phyloP scores from a whole-genome alignment of 2,329 filamentous ascomycete genomes.

The Penicillium griseofulvum region DNA sequence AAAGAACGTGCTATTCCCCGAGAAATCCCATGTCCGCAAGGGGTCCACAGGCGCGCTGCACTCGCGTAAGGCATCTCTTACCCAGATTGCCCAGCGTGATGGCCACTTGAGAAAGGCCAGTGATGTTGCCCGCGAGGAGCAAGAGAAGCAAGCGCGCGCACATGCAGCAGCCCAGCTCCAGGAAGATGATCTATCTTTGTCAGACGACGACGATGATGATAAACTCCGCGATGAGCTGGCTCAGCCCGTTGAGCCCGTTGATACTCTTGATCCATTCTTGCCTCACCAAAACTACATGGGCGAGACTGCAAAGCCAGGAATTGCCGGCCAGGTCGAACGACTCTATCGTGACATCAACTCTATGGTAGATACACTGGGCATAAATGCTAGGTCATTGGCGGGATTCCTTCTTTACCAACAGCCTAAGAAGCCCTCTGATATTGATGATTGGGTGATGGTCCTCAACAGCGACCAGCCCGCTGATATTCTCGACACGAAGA shows the following conservation, averaged over 20 bases:
- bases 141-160: constrained; percentile 30
- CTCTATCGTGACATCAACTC: constrained; percentile 58
- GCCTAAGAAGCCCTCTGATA: constrained; percentile 47
- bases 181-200: constrained; percentile 39
- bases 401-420: constrained; percentile 54
- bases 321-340: constrained; percentile 51
- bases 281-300: constrained; percentile 48
- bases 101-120: constrained; percentile 24
- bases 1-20: constrained; percentile 26
- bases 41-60: constrained; percentile 39
- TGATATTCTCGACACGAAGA: constrained; percentile 68
- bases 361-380: constrained; percentile 89
- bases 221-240: constrained; percentile 46
- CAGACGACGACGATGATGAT: constrained; percentile 50
- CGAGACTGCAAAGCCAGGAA: constrained; percentile 46
- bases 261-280: constrained; percentile 49
- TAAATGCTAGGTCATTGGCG: constrained; percentile 70
- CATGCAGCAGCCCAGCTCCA: constrained; percentile 33
- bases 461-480: constrained; percentile 53
- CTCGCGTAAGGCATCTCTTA: constrained; percentile 40
- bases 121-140: constrained; percentile 27
- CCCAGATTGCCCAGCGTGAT: constrained; percentile 32
- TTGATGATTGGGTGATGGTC: constrained; percentile 48
- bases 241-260: constrained; percentile 42
- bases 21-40: constrained; percentile 32